Percentiles rank a stretch among this genome's conserved stretches.
Conservation (phyloP, 2,329 filamentous ascomycete genomes). For the Periconia digitata region DNA sequence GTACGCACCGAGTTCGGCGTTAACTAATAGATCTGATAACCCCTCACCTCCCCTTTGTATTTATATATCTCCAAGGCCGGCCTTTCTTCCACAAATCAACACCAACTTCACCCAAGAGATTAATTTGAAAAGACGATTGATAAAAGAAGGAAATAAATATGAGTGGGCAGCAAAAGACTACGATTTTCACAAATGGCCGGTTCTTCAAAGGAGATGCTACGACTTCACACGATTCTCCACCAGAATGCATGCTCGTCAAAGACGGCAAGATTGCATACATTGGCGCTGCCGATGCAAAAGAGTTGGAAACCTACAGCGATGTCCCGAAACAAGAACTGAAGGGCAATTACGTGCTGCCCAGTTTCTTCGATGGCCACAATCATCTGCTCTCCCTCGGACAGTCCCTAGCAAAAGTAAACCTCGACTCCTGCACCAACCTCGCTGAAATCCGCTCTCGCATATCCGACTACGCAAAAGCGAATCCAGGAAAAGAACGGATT, state of each 20-base stretch:
- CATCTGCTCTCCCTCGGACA: constrained; percentile 60
- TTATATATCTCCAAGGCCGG: background rate
- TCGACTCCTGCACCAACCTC: constrained; percentile 51
- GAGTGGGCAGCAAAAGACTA: background rate
- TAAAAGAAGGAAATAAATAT: background rate
- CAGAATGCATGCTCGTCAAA: constrained; percentile 43
- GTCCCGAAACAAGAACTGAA: constrained; percentile 38
- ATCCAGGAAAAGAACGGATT: constrained; percentile 52
- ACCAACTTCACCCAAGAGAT: background rate
- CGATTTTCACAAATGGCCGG: constrained; percentile 10
- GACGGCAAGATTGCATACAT: constrained; percentile 47
- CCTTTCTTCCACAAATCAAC: background rate
- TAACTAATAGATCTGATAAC: background rate
- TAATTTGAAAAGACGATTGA: background rate
- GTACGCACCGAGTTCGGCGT: background rate
- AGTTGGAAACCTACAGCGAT: constrained; percentile 29
- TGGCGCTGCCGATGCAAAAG: constrained; percentile 27
- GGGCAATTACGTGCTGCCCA: constrained; percentile 50
- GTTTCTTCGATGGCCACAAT: constrained; percentile 62
- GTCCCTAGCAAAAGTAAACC: constrained; percentile 54
- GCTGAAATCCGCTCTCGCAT: constrained; percentile 54
- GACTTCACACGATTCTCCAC: constrained; percentile 6
- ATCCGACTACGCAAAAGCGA: constrained; percentile 46
- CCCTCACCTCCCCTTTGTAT: background rate
- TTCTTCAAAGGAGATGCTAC: constrained; percentile 21